These are phyloP conservation scores for Pseudogymnoascus sp. DNA, from an alignment of 2,329 filamentous ascomycete genomes.

Conservation along the genomic window DNA sequence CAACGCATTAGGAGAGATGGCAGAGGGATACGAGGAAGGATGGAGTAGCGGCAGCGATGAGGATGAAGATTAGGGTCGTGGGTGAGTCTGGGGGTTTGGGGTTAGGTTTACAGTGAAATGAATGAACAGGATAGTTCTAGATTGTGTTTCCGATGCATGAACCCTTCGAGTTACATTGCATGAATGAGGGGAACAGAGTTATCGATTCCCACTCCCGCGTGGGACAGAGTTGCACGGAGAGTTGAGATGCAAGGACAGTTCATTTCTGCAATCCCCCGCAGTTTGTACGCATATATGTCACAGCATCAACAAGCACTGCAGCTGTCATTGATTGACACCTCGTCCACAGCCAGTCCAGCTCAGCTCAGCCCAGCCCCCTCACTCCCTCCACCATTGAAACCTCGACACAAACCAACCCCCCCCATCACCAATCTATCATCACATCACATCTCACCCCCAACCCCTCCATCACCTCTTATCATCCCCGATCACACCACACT, in stretches of 20 bases:
- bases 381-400: not conserved
- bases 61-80: constrained; percentile 47
- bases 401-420: not conserved
- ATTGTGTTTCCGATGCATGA: not conserved
- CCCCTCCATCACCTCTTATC: not conserved
- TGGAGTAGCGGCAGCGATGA: constrained; percentile 73
- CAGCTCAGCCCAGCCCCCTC: not conserved
- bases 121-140: not conserved
- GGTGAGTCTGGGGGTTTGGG: not conserved
- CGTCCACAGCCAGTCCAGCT: not conserved
- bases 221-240: not conserved
- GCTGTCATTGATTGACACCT: not conserved
- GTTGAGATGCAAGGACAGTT: not conserved
- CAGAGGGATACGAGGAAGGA: constrained; percentile 81
- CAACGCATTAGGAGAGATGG: constrained; percentile 73
- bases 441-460: not conserved
- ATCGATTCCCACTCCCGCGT: not conserved
- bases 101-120: not conserved
- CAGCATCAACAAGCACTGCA: not conserved
- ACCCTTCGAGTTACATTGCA: not conserved
- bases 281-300: not conserved
- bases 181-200: not conserved
- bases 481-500: not conserved
- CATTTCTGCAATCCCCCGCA: not conserved
- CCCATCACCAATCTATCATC: not conserved